A percentile compares a stretch with the other conserved stretches of the same genome.
Conservation (phyloP, 1,284 basidiomycete species). For the Cryptococcus sp. region DNA sequence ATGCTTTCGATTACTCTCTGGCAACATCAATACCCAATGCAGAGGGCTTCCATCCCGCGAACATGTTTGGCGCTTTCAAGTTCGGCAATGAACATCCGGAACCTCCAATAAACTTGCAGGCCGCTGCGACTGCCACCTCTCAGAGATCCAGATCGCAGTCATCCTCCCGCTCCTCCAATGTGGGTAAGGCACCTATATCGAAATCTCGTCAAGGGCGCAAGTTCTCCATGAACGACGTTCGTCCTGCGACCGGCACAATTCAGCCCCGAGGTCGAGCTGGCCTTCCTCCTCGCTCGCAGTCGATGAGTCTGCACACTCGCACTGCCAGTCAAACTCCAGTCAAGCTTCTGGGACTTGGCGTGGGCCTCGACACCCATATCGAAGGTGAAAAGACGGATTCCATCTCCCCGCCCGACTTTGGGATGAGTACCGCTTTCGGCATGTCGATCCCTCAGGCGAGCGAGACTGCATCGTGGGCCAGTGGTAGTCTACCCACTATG, state of each 20-base stretch:
- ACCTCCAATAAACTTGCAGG: conserved; percentile 30
- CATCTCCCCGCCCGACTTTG: conserved; percentile 30
- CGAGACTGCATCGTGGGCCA: conserved; percentile 17
- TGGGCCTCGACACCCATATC: conserved; percentile 34
- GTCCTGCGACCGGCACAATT: conserved; percentile 22
- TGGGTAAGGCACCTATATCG: conserved; percentile 37
- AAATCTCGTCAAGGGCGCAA: conserved; percentile 35
- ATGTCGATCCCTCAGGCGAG: conserved; percentile 32
- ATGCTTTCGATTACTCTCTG: conserved; percentile 41
- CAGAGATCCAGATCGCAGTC: conserved; percentile 41
- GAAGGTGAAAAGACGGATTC: conserved; percentile 32
- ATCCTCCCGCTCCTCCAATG: conserved; percentile 32
- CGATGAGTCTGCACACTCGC: conserved; percentile 3
- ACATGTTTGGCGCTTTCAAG: conserved; percentile 37
- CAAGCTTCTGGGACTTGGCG: conserved; percentile 22
- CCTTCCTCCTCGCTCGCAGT: conserved; percentile 11
- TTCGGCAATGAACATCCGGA: conserved; percentile 42
- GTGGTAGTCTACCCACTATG: conserved; percentile 28
- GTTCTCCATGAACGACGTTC: conserved; percentile 42
- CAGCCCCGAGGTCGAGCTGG: conserved; percentile 15
- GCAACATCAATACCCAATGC: conserved; percentile 30
- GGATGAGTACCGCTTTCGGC: conserved; percentile 19
- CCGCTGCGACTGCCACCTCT: conserved; percentile 7
- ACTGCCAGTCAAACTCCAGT: conserved; percentile 5
- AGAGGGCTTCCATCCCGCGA: conserved; percentile 33